Evolutionary conservation across 352 stramenopile genomes (phyloP).

Genomic region (Globisporangium paroecandrum): DNA sequence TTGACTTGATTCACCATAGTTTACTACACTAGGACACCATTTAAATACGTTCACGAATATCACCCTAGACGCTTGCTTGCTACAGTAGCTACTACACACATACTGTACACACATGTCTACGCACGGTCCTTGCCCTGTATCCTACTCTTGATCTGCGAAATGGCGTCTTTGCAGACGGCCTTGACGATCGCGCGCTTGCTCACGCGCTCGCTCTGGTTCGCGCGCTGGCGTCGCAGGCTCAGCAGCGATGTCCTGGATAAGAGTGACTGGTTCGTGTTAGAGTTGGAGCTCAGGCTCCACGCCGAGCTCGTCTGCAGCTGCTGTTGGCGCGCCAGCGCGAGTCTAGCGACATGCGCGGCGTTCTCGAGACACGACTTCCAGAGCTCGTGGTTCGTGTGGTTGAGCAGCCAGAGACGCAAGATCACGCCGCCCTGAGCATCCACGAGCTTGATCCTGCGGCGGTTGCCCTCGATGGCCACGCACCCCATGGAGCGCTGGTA

Average conservation of each 20-base stretch:
- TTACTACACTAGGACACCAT: neutral
- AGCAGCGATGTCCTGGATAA: neutral
- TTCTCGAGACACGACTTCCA: conserved; percentile 11
- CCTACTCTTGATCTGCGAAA: conserved; percentile 1
- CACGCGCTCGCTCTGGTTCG: neutral
- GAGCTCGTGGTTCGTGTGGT: conserved; percentile 11
- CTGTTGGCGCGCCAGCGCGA: neutral
- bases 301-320: neutral
- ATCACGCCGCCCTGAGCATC: neutral
- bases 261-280: neutral
- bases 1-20: neutral
- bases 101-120: no score
- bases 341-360: neutral
- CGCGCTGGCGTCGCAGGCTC: neutral
- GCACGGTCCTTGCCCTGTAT: neutral
- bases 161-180: neutral
- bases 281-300: neutral
- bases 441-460: conserved; percentile 9
- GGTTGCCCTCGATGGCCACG: conserved; percentile 5
- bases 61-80: neutral
- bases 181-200: conserved; percentile 12
- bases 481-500: conserved; percentile 2
- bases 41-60: neutral
- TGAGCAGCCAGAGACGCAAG: conserved; percentile 13
- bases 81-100: no score